Conservation (phyloP, 768 basidiomycete genomes). For the Hericium coralloides region DNA sequence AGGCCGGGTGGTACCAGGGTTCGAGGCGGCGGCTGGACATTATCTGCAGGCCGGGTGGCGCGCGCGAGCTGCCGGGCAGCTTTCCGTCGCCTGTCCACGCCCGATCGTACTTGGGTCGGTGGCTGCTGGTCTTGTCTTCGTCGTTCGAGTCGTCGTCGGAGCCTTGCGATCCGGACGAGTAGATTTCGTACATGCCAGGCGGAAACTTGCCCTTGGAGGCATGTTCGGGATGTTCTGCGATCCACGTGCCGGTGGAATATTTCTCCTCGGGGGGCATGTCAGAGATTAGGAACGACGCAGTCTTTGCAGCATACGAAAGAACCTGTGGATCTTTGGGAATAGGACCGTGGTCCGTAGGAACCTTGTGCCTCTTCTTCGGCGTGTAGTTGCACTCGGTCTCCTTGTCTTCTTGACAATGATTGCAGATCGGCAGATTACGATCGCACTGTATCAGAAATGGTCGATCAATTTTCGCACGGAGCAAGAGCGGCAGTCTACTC, state of each 20-base stretch:
- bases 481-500: slow-evolving; percentile 12
- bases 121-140: slow-evolving; percentile 1
- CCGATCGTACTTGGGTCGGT: slow-evolving; percentile 1
- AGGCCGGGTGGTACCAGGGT: slow-evolving; percentile 51
- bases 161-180: slow-evolving; percentile 10
- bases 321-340: slow-evolving; percentile 27
- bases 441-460: slow-evolving; percentile 42
- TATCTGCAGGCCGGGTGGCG: background rate
- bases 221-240: slow-evolving; percentile 14
- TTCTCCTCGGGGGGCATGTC: slow-evolving; percentile 29
- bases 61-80: background rate
- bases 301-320: slow-evolving; percentile 35
- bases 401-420: slow-evolving; percentile 49
- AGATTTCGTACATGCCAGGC: slow-evolving; percentile 5
- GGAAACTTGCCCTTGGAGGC: slow-evolving; percentile 5
- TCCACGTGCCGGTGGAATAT: slow-evolving; percentile 15
- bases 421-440: slow-evolving; percentile 62
- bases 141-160: slow-evolving; percentile 12
- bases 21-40: slow-evolving; percentile 30
- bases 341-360: slow-evolving; percentile 31
- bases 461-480: slow-evolving; percentile 1
- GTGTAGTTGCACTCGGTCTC: slow-evolving; percentile 60
- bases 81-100: background rate
- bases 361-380: slow-evolving; percentile 59
- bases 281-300: slow-evolving; percentile 39